These are phyloP conservation scores for Hericium alpestre DNA, from an alignment of 768 basidiomycete species.

Conservation along the genomic window DNA sequence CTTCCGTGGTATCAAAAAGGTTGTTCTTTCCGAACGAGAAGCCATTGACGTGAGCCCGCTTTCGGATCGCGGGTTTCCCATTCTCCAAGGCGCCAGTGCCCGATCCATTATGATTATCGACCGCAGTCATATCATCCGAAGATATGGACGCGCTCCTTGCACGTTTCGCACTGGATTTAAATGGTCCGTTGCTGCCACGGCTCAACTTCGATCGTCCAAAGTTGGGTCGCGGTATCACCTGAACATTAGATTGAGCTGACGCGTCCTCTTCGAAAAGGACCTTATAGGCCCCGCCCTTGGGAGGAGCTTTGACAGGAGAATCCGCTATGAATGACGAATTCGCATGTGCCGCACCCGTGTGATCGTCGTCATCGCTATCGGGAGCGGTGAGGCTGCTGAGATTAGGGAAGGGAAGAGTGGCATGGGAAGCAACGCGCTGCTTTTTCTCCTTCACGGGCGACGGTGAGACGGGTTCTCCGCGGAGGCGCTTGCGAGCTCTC, in stretches of 20 bases:
- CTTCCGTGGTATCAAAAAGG: slow-evolving; percentile 5
- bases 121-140: slow-evolving; percentile 7
- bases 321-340: slow-evolving; percentile 52
- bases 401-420: slow-evolving; percentile 27
- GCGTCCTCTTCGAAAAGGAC: slow-evolving; percentile 53
- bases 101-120: slow-evolving; percentile 9
- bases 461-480: slow-evolving; percentile 76
- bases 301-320: slow-evolving; percentile 57
- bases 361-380: slow-evolving; percentile 26
- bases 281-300: slow-evolving; percentile 52
- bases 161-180: slow-evolving; percentile 12
- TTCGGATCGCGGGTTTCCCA: slow-evolving; percentile 1
- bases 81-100: slow-evolving; percentile 7
- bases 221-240: slow-evolving; percentile 3
- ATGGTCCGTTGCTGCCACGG: slow-evolving; percentile 1
- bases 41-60: slow-evolving; percentile 4
- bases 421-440: slow-evolving; percentile 39
- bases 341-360: slow-evolving; percentile 17
- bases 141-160: slow-evolving; percentile 11
- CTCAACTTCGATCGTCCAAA: slow-evolving; percentile 10
- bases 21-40: slow-evolving; percentile 7
- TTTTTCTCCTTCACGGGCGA: slow-evolving; percentile 73
- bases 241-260: slow-evolving; percentile 4
- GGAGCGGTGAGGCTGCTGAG: slow-evolving; percentile 17
- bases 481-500: slow-evolving; percentile 69